Percentiles rank a stretch among this genome's conserved stretches.
These are phyloP conservation scores for Parastagonospora nodorum DNA, from an alignment of 2,329 filamentous ascomycete species.

Conservation along the genomic window DNA sequence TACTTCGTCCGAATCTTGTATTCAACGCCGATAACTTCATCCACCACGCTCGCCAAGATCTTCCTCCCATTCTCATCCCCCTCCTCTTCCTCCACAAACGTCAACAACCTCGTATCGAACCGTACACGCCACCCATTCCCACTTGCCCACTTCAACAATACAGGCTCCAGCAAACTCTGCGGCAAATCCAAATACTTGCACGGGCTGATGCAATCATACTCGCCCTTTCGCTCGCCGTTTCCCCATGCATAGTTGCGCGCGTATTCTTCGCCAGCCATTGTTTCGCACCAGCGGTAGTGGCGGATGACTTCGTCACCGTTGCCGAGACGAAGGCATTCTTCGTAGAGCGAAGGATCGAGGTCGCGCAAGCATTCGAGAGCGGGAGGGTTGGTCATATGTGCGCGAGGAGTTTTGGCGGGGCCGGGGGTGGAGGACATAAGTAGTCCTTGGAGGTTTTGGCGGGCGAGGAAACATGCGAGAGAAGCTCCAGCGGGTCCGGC, in stretches of 20 bases:
- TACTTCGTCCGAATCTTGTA: constrained; percentile 60
- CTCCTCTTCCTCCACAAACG: constrained; percentile 28
- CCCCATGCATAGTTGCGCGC: constrained; percentile 52
- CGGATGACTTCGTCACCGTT: constrained; percentile 43
- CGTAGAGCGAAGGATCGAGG: constrained; percentile 46
- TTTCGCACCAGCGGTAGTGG: constrained; percentile 52
- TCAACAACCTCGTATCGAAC: constrained; percentile 46
- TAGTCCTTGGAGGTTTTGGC: constrained; percentile 58
- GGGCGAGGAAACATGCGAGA: constrained; percentile 59
- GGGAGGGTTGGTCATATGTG: constrained; percentile 66
- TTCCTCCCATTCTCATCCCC: constrained; percentile 13
- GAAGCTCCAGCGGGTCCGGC: constrained; percentile 61
- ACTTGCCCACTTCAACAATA: constrained; percentile 46
- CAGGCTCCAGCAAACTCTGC: constrained; percentile 52
- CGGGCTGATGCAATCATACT: constrained; percentile 50
- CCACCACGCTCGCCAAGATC: constrained; percentile 45
- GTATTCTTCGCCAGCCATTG: constrained; percentile 53
- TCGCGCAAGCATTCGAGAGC: constrained; percentile 56
- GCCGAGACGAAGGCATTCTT: constrained; percentile 39
- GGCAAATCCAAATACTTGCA: constrained; percentile 51
- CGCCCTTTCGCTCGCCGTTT: constrained; percentile 45
- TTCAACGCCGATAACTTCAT: constrained; percentile 41
- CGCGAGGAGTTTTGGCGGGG: constrained; percentile 62
- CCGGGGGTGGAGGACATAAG: constrained; percentile 57
- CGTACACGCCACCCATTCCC: constrained; percentile 47